Evolutionary conservation across 2,329 filamentous ascomycete genomes (phyloP), one percentile per base, ranked within the genome.

Genomic region (Colletotrichum agaves): DNA sequence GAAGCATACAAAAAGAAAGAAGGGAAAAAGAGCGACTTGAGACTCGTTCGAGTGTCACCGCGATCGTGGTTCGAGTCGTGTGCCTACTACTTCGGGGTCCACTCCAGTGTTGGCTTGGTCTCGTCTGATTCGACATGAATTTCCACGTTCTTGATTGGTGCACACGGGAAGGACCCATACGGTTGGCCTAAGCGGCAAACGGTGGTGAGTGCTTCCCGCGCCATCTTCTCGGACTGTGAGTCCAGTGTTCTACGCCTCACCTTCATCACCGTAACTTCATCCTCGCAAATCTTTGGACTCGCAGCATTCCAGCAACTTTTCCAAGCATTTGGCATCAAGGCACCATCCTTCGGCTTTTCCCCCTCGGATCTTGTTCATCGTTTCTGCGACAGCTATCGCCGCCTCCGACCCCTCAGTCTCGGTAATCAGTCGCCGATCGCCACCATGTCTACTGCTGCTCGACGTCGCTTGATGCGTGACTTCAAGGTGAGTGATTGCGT

Each of bases 381-480:
- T 13, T 31, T 44, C 23, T 15, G 60, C 53, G 52, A 59, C 39
- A 47, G 52, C 52, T 10, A n/a, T 63, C 19, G n/a, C 12, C 10
- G 39, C 35, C 39, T 56, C 23, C 21, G 53, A 68, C 46, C 61
- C 53, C 23, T 59, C 39, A 60, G 23, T 46, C 61, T 60, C 59
- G 39, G 47, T 59, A 60, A 60, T 60, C 65, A 59, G 52, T 58
- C 41, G 41, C 47, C 66, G 66, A 61, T 55, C 53, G 47, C 69
- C 73, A 77, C 56, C 67, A 85, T 85, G 95, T 98, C 95, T 75
- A 98, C 96, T 71, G 92, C 95, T 73, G 96, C 96, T 73, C 92
- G 96, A 78, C 93, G 96, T 78, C 93, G 96, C 78, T 86, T 99
- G 80, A 98, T 99, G 96, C 93, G 96, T 80, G 96, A 98, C 85